phyloP scores from a whole-genome alignment of 2,329 filamentous ascomycete genomes.

The Sphaerostilbella broomeana region DNA sequence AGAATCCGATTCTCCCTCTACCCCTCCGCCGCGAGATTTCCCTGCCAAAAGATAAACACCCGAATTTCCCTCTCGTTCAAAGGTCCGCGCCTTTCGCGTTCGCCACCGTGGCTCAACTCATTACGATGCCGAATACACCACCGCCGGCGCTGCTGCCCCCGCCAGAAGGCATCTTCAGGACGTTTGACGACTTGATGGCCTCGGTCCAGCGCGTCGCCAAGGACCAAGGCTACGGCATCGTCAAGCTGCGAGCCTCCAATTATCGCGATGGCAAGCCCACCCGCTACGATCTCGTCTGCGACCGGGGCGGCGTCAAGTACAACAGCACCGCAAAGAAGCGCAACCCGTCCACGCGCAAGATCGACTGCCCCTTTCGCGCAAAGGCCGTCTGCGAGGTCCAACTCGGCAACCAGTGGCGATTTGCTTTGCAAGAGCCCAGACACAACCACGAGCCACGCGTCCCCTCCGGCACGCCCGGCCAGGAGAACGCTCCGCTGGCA shows the following conservation, averaged over 20 bases:
- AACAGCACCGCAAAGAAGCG: slow-evolving; percentile 59
- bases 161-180: slow-evolving; percentile 53
- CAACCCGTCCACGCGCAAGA: slow-evolving; percentile 57
- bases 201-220: slow-evolving; percentile 55
- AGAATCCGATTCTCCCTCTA: slow-evolving; percentile 5
- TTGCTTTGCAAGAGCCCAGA: slow-evolving; percentile 52
- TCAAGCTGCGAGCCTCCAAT: slow-evolving; percentile 57
- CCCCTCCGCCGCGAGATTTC: slow-evolving; percentile 10
- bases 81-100: slow-evolving; percentile 22
- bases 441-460: slow-evolving; percentile 57
- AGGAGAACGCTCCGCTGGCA: slow-evolving; percentile 51
- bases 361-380: slow-evolving; percentile 57
- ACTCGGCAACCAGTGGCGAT: slow-evolving; percentile 58
- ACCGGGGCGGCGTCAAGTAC: slow-evolving; percentile 58
- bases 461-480: slow-evolving; percentile 46
- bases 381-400: slow-evolving; percentile 60
- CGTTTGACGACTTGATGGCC: slow-evolving; percentile 52
- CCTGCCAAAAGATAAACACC: too few species aligned
- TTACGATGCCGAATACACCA: slow-evolving; percentile 42
- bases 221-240: slow-evolving; percentile 56
- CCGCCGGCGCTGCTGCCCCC: slow-evolving; percentile 45
- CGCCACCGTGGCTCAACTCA: slow-evolving; percentile 29
- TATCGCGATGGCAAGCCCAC: slow-evolving; percentile 58
- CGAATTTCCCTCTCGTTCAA: slow-evolving; percentile 19
- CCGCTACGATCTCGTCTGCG: slow-evolving; percentile 56